Evolutionary conservation across 177 flowering plant species (phyloP).

Genomic region (Telopea speciosissima): DNA sequence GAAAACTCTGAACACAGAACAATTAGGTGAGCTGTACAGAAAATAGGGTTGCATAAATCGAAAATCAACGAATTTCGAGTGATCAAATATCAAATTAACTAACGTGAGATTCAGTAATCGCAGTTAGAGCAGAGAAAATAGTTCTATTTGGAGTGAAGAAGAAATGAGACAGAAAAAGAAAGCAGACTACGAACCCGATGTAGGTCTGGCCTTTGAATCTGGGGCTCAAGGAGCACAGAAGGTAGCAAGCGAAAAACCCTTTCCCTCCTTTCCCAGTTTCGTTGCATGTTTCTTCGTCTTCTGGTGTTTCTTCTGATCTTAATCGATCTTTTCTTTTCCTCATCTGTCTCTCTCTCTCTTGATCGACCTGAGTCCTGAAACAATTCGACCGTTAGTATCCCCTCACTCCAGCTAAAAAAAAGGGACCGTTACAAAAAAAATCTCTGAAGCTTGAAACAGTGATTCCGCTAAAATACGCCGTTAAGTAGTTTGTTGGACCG

Average conservation of each 20-base stretch:
- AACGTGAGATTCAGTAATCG: not conserved
- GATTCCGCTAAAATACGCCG: too few relatives aligned
- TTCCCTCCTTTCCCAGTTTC: conserved; percentile 11
- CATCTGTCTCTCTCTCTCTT: conserved; percentile 11
- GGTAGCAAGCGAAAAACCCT: conserved; percentile 74
- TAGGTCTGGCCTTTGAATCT: conserved; percentile 79
- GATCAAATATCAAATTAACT: not conserved
- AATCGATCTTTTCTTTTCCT: conserved; percentile 21
- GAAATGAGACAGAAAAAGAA: not conserved
- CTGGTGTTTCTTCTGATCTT: conserved; percentile 11
- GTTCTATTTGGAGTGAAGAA: not conserved
- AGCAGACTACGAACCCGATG: conserved; percentile 52
- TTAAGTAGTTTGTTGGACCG: too few relatives aligned
- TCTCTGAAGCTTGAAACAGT: too few relatives aligned
- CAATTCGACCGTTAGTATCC: conserved; percentile 36
- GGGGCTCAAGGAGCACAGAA: conserved; percentile 66
- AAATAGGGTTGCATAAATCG: not conserved
- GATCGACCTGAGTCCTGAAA: not conserved
- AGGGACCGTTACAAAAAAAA: too few relatives aligned
- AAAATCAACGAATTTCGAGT: not conserved
- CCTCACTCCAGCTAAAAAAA: too few relatives aligned
- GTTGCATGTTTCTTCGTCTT: conserved; percentile 15
- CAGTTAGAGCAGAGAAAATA: not conserved
- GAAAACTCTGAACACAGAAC: not conserved
- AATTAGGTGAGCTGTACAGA: not conserved